Conservation (phyloP, 352 stramenopile species). For the Phytophthora citricola region DNA sequence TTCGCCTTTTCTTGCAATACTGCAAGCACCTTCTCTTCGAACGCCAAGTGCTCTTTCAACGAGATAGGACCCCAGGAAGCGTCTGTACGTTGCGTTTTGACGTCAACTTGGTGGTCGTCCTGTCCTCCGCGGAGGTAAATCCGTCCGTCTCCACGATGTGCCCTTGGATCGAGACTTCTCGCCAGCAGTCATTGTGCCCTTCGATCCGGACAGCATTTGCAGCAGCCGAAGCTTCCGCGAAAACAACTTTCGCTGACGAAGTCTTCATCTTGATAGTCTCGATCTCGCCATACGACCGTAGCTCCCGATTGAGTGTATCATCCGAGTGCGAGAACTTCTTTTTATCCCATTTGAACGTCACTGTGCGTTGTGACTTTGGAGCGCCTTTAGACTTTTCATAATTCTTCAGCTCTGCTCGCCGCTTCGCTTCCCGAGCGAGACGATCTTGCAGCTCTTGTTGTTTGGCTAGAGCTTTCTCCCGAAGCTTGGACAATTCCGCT, state of each 20-base stretch:
- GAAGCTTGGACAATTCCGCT: conserved; percentile 59
- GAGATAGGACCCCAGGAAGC: conserved; percentile 59
- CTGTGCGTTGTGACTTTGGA: conserved; percentile 70
- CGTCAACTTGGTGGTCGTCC: conserved; percentile 18
- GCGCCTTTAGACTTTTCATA: conserved; percentile 22
- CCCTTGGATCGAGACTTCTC: conserved; percentile 73
- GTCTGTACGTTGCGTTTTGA: conserved; percentile 26
- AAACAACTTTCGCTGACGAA: conserved; percentile 72
- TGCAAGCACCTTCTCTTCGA: conserved; percentile 62
- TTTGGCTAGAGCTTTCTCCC: conserved; percentile 55
- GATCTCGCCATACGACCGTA: conserved; percentile 73
- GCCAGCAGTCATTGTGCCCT: conserved; percentile 73
- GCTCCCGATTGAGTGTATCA: conserved; percentile 63
- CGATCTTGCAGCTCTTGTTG: conserved; percentile 66
- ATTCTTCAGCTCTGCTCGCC: conserved; percentile 47
- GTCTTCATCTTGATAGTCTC: conserved; percentile 75
- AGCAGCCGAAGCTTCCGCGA: conserved; percentile 52
- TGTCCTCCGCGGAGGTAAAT: conserved; percentile 32
- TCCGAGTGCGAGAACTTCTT: conserved; percentile 76
- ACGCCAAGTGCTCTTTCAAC: conserved; percentile 58
- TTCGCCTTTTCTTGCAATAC: conserved; percentile 51
- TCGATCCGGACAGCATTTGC: conserved; percentile 70
- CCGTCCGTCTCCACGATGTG: conserved; percentile 74
- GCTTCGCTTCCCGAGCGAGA: conserved; percentile 49
- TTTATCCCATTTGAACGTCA: conserved; percentile 84